Percentiles rank a stretch among this genome's conserved stretches.
Conservation (phyloP, 805 yeast species). For the Cyberlindnera veronae region DNA sequence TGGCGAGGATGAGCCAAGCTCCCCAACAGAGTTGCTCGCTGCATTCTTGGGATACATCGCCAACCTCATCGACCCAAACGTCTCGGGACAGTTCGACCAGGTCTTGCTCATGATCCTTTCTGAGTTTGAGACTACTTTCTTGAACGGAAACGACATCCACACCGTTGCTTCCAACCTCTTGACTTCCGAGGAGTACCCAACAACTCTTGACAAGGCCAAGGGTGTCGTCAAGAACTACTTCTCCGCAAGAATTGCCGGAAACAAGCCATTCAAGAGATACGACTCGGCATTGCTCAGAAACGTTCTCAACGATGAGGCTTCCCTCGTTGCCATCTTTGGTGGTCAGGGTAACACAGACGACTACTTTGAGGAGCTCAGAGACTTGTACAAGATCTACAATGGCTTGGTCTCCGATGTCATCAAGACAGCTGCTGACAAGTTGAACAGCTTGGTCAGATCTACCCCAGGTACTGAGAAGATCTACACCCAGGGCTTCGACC, state of each 20-base stretch:
- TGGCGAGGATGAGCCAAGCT: constrained; percentile 82
- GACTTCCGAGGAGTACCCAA: constrained; percentile 51
- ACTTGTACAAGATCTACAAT: constrained; percentile 71
- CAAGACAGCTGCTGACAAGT: constrained; percentile 60
- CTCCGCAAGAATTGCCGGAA: constrained; percentile 48
- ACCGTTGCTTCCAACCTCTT: constrained; percentile 75
- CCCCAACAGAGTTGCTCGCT: constrained; percentile 80
- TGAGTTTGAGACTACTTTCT: constrained; percentile 82
- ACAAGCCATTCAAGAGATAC: constrained; percentile 46
- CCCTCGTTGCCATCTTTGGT: constrained; percentile 85
- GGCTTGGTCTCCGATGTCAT: constrained; percentile 73
- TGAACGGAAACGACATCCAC: constrained; percentile 79
- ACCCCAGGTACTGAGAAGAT: constrained; percentile 79
- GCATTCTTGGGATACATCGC: constrained; percentile 77
- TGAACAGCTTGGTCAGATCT: constrained; percentile 63
- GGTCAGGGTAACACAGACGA: constrained; percentile 99
- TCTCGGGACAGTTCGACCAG: constrained; percentile 59
- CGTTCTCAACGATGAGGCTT: constrained; percentile 52
- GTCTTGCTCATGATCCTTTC: constrained; percentile 65
- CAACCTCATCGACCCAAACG: constrained; percentile 39
- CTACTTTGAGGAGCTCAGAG: constrained; percentile 93
- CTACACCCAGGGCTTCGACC: constrained; percentile 90
- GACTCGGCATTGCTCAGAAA: constrained; percentile 64
- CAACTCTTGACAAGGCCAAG: constrained; percentile 69
- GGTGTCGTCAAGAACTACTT: constrained; percentile 77